Evolutionary conservation across 1,284 basidiomycete genomes (phyloP).

Genomic region (Jaminaea rosea): DNA sequence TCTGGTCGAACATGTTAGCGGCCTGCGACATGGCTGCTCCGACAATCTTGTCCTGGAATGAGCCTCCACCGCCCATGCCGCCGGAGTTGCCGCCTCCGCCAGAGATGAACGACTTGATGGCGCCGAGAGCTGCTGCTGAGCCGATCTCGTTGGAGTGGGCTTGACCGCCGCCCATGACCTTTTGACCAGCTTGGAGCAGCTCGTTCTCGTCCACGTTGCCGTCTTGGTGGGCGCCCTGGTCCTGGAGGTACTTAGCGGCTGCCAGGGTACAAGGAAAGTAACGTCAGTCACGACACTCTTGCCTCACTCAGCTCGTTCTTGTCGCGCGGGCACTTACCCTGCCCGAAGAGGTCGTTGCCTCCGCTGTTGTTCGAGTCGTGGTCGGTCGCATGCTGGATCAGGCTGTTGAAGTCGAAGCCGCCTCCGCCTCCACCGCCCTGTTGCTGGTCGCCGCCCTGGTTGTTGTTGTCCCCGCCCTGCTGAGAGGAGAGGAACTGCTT

Average conservation of each 20-base stretch:
- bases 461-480: constrained; percentile 2
- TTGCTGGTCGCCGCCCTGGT: neutral
- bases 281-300: neutral
- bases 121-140: constrained; percentile 31
- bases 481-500: neutral
- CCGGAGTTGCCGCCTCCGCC: constrained; percentile 9
- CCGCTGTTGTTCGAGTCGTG: constrained; percentile 19
- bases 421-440: constrained; percentile 7
- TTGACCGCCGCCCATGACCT: constrained; percentile 26
- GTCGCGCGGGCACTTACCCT: constrained; percentile 5
- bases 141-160: constrained; percentile 29
- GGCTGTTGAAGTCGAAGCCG: constrained; percentile 23
- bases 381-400: constrained; percentile 19
- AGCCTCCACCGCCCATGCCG: constrained; percentile 12
- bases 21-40: constrained; percentile 35
- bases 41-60: constrained; percentile 18
- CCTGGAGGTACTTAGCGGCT: constrained; percentile 17
- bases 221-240: constrained; percentile 19
- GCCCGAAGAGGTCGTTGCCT: constrained; percentile 23
- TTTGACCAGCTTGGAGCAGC: constrained; percentile 27
- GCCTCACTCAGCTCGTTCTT: neutral
- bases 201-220: constrained; percentile 28
- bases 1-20: constrained; percentile 32
- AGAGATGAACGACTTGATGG: constrained; percentile 26
- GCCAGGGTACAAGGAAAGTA: neutral